phyloP scores from a whole-genome alignment of 108 stramenopile genomes.

The Fragilariopsis cylindrus region DNA sequence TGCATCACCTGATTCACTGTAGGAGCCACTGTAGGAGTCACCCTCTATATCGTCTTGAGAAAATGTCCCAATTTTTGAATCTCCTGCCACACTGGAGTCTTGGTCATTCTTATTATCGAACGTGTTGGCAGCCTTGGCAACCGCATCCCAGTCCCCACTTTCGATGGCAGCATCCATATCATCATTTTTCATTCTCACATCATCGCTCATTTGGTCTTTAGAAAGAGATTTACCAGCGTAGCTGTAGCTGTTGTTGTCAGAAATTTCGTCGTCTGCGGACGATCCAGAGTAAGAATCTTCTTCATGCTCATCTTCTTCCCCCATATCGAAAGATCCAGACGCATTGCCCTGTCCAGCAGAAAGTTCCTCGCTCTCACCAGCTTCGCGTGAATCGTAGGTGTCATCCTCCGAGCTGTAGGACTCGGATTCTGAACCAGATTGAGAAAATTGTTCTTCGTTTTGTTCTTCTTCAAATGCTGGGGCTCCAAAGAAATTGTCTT shows the following conservation, averaged over 20 bases:
- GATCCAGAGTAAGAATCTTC: slow-evolving; percentile 22
- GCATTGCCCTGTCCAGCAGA: neutral
- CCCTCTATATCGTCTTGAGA: slow-evolving; percentile 15
- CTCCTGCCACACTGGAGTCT: slow-evolving; percentile 24
- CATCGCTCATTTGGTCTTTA: neutral
- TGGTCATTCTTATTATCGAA: slow-evolving; percentile 13
- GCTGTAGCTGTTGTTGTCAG: slow-evolving; percentile 13
- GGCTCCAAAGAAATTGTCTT: slow-evolving; percentile 31
- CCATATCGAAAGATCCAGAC: slow-evolving; percentile 2
- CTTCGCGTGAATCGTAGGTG: slow-evolving; percentile 32
- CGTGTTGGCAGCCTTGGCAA: slow-evolving; percentile 34
- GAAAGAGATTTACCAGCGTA: slow-evolving; percentile 9
- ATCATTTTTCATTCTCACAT: slow-evolving; percentile 21
- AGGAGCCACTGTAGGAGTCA: slow-evolving; percentile 26
- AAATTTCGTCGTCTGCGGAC: slow-evolving; percentile 29
- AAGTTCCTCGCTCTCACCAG: neutral
- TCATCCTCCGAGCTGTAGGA: slow-evolving; percentile 37
- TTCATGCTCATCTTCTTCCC: slow-evolving; percentile 14
- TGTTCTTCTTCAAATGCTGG: slow-evolving; percentile 13
- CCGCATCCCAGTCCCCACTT: slow-evolving; percentile 48
- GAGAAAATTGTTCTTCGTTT: slow-evolving; percentile 10
- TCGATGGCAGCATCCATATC: slow-evolving; percentile 43
- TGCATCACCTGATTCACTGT: slow-evolving; percentile 10
- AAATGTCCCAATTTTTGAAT: slow-evolving; percentile 7
- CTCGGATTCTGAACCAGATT: slow-evolving; percentile 20